Evolutionary conservation across 495 filamentous ascomycete genomes (phyloP), one percentile per base, ranked within the genome.

Genomic region (Penicillium paradoxum): DNA sequence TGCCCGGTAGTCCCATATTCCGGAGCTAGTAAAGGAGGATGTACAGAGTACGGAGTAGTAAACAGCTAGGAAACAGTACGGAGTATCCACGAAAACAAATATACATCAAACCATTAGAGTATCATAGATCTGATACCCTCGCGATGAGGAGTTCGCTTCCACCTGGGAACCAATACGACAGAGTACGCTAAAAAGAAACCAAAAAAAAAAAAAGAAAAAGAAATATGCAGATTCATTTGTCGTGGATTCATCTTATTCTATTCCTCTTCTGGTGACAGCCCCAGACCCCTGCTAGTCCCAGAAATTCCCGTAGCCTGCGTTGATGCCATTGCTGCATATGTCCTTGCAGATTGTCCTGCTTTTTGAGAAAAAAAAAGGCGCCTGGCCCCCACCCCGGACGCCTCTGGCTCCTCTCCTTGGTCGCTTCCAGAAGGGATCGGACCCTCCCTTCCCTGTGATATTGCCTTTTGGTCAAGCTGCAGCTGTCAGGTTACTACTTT

Each of bases 401-500:
- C 40, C 40, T 25, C 7, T 11, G 11, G 22, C 11, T 14, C 18
- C 43, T 45, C 19, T 33, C 32, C 27, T 33, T 45, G n/a, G 24
- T 15, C 24, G 2, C 24, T 37, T 11, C 2, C 11, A 10, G 19
- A 8, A 2, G 7, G 44, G 45, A 48, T 30, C 42, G 52, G 48
- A 15, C 59, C 55, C 46, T 44, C 34, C 3, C 39, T 40, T 42
- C 53, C 32, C 45, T 51, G 59, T 53, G 53, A 53, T 49, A 30
- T 22, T 44, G 38, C 49, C 46, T 39, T 49, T 36, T 29, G 41
- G 41, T 44, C 32, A 54, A 51, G 19, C 34, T 56, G 57, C 60
- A 67, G 63, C 66, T 67, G 66, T 68, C 65, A 71, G 61, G 46
- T 60, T 62, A 53, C 67, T 58, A 21, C 14, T 65, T 66, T 54